These are phyloP conservation scores for Cicer bijugum DNA, from an alignment of 306 rosid species.

Conservation along the genomic window DNA sequence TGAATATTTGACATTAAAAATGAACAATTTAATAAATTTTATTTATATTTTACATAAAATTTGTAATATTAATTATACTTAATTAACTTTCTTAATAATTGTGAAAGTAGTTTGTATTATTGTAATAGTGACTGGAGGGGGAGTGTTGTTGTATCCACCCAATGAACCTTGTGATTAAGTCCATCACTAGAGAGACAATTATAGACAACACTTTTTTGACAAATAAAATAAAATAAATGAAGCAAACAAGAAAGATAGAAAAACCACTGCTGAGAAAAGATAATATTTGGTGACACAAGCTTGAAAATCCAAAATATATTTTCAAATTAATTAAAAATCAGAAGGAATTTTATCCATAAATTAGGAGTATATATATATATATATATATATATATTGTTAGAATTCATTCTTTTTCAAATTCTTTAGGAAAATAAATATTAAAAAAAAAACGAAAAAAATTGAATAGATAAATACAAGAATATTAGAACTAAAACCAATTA, in stretches of 20 bases:
- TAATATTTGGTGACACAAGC: neutral
- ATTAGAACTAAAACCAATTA: neutral
- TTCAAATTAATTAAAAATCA: neutral
- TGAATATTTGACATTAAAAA: no score
- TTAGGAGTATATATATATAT: neutral
- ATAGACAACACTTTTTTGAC: neutral
- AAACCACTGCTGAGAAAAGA: slow-evolving; percentile 28
- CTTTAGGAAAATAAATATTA: neutral
- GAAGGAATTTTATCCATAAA: slow-evolving; percentile 30
- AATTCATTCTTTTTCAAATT: slow-evolving; percentile 8
- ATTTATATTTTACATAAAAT: no score
- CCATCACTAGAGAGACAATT: neutral
- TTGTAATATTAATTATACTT: no score
- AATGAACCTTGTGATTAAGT: slow-evolving; percentile 8
- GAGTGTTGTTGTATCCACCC: neutral
- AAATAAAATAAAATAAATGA: no score
- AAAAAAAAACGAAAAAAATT: no score
- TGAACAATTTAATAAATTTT: no score
- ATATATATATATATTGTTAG: neutral
- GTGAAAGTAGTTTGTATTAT: no score
- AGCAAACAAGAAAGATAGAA: neutral
- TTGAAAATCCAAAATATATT: slow-evolving; percentile 2
- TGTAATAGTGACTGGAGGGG: no score
- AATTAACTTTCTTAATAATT: no score
- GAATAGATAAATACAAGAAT: slow-evolving; percentile 27